A percentile compares a stretch with the other conserved stretches of the same genome.
Conservation (phyloP, 257 asterid species). For the Rhazya stricta region DNA sequence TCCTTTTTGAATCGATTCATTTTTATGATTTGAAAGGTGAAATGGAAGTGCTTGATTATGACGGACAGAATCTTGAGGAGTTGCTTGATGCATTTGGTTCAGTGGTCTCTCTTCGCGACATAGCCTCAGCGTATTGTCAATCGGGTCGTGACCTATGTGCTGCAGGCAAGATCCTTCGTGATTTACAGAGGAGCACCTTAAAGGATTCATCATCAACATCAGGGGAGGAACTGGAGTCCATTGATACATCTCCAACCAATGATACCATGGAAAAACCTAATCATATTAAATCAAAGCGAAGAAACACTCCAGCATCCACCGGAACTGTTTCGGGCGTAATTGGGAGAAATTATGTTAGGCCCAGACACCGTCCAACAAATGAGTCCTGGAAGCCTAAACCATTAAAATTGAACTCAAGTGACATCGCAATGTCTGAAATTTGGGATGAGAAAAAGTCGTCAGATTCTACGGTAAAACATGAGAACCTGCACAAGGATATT, state of each 20-base stretch:
- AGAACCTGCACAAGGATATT: slow-evolving; percentile 37
- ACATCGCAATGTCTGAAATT: slow-evolving; percentile 47
- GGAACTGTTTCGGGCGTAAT: slow-evolving; percentile 69
- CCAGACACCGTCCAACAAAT: slow-evolving; percentile 32
- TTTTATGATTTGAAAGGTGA: slow-evolving; percentile 42
- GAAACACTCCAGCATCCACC: slow-evolving; percentile 46
- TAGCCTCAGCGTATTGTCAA: slow-evolving; percentile 66
- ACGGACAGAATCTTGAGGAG: slow-evolving; percentile 43
- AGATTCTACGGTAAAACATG: slow-evolving; percentile 22
- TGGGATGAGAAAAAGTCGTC: slow-evolving; percentile 48
- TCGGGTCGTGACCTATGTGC: slow-evolving; percentile 38
- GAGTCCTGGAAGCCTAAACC: slow-evolving; percentile 47
- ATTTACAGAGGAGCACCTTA: slow-evolving; percentile 25
- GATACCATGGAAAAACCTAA: slow-evolving; percentile 22
- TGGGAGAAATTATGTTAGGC: slow-evolving; percentile 47
- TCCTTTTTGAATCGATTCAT: slow-evolving; percentile 2
- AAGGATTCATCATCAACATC: slow-evolving; percentile 21
- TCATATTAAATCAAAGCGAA: slow-evolving; percentile 31
- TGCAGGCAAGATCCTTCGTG: slow-evolving; percentile 43
- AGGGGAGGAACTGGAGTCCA: slow-evolving; percentile 22
- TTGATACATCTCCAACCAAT: slow-evolving; percentile 27
- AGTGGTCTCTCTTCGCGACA: slow-evolving; percentile 58
- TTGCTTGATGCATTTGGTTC: slow-evolving; percentile 70
- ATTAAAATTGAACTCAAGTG: slow-evolving; percentile 40
- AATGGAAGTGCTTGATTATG: slow-evolving; percentile 44